Evolutionary conservation across 371 early-diverging fungal species (phyloP), one percentile per base, ranked within the genome.

Genomic region (Rhizomucor miehei): DNA sequence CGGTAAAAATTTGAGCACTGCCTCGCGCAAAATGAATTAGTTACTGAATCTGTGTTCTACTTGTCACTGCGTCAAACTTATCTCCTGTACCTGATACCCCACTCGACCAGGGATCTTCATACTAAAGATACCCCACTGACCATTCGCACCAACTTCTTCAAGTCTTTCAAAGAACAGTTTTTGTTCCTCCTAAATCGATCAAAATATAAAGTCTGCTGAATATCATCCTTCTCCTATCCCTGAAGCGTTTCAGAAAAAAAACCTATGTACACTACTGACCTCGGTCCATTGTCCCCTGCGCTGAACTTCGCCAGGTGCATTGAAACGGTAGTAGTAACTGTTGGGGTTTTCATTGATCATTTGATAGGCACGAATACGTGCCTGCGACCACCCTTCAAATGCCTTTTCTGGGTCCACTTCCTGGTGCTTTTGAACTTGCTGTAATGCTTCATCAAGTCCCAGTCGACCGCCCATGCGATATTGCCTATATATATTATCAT

Each of bases 1-100:
- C 95, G 84, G 66, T 95, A 95, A 70, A 89, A 95, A 68, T 93
- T 95, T 19, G 95, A 92, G 68, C 95, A 95, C 89, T 94, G 49
- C 12, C 8, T 5, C 29, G 29, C 29, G 29, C 29, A n/a, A n/a
- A n/a, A n/a, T n/a, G n/a, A 50, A 13, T 44, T 4, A 11, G 17
- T 24, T 6, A 12, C 19, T 45, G 19, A 17, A 6, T n/a, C 8
- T 44, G 13, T 5, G 10, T 9, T 19, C 44, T n/a, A n/a, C n/a
- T n/a, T n/a, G n/a, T n/a, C n/a, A n/a, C n/a, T n/a, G n/a, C n/a
- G n/a, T n/a, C n/a, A n/a, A n/a, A n/a, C n/a, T n/a, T n/a, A n/a
- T n/a, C n/a, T n/a, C n/a, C n/a, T n/a, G 24, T 74, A 87, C 90
- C 75, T 89, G 95, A 62, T 95, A 94, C 4, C 94, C 95, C 21